Evolutionary conservation across 2,329 filamentous ascomycete genomes (phyloP), one percentile per base, ranked within the genome.

Genomic region (Fusarium sulawesiense): DNA sequence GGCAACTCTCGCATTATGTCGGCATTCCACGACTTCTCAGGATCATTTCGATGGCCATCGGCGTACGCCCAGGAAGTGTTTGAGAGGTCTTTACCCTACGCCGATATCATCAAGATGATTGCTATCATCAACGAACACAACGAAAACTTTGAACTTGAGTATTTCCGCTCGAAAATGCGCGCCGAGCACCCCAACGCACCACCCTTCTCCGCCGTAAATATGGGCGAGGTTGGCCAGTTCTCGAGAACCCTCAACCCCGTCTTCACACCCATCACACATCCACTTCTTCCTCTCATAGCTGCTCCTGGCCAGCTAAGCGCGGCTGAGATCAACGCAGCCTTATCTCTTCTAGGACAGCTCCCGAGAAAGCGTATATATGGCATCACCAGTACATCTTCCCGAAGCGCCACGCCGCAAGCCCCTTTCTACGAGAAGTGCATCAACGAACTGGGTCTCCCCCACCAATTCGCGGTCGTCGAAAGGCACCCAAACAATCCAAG

Each of bases 91-190:
- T 87, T 88, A 48, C 88, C 88, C 62, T 93, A 94, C 72, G 91
- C 92, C 48, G 93, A 97, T 78, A 93, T 97, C 60, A 90, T 97
- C 76, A 97, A 96, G 83, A 96, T 97, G 92, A 96, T 96, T 75
- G 90, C 91, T 32, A 91, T 94, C 76, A 92, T 93, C 76, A 91
- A 89, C 76, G 91, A 91, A 42, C 90, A 92, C 77, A 93, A 94
- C 76, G 93, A 94, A 73, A 96, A 97, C 79, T 96, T 97, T 76
- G 93, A 97, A 81, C 86, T 97, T 34, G 93, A 97, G 79, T 94
- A 94, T 79, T 97, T 97, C 80, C 90, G 93, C 30, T 93, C 92
- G 13, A 87, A 89, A 70, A 90, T 96, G 77, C 89, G 89, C 75
- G 83, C 87, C 30, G 88, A 91, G 67, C 90, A 91, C 70, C 87